Evolutionary conservation across 2,329 filamentous ascomycete species (phyloP), one percentile per base, ranked within the genome.

Genomic region (Neophaeococcomyces aloes): DNA sequence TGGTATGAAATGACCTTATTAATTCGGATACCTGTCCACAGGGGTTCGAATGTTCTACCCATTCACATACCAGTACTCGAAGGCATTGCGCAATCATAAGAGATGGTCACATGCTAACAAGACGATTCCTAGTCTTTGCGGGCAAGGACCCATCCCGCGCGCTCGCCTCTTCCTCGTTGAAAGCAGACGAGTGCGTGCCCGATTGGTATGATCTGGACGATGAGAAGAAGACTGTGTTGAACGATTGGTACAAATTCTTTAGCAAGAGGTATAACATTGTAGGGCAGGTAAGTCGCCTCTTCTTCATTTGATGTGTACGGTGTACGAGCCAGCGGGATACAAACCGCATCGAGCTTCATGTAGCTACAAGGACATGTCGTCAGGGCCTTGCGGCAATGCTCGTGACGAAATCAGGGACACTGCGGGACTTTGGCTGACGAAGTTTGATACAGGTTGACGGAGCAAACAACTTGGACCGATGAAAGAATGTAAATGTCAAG

Each of bases 181-280:
- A 94, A 62, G 64, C 74, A 4, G 86, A 91, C 57, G 88, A 96
- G 54, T 89, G 86, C 52, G 69, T 69, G 25, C 69, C 91, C 2
- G 82, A 95, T 39, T 96, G 86, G 83, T 71, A 81, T 46, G 83
- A 87, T 57, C 70, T 98, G 40, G 71, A 73, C 11, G 87, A 94
- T 17, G 87, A 91, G 65, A 81, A 95, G 62, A 86, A 91, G 69
- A 78, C 76, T 19, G 81, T 83, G 2, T 68, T 98, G 48, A 75
- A 89, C 42, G 91, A 98, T 63, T 98, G 91, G 91, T 78, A 82
- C 51, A 94, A 83, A 2, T 98, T 94, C 67, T 98, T 98, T 66
- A 86, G 83, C 54, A 98, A 96, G 70, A 75, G 91, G 46, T 98
- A 98, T 68, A 96, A 94, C 57, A 76, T 96, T 42, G 65, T 69